Evolutionary conservation across 2,329 filamentous ascomycete genomes (phyloP), one percentile per base, ranked within the genome.

Genomic region (Diplodia intermedia): DNA sequence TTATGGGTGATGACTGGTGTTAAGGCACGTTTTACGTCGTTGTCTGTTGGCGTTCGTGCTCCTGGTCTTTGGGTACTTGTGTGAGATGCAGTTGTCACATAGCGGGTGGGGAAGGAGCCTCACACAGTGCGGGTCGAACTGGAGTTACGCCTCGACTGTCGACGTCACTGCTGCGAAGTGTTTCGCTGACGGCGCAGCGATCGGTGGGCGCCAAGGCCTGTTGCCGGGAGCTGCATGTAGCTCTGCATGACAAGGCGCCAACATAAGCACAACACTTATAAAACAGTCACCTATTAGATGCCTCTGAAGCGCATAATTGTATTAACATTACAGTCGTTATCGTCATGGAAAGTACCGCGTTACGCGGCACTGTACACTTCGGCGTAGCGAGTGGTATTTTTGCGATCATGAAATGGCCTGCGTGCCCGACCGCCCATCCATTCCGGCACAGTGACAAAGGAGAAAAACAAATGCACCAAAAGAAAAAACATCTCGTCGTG

Each of bases 401-500:
- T 38, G n/a, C n/a, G 9, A 4, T 4, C 1, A 11, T 23, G 8
- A 20, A 11, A 23, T 15, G 12, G 18, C 31, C 14, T n/a, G 7
- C 29, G 29, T 12, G 9, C 56, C 14, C 12, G 18, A 20, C 9
- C 36, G 6, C 14, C 36, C 2, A n/a, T 15, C 36, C 55, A 31
- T 43, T 18, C 36, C 23, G 11, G n/a, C 12, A 12, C 18, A 23
- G 20, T 14, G 8, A 29, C 12, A n/a, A 11, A 12, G 7, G 15
- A 15, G 33, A 38, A 56, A 47, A 26, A n/a, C 50, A 15, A 49
- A 20, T n/a, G 31, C 31, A 31, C 31, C 31, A 31, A 40, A 26
- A 29, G 23, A 52, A 9, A 53, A 53, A 4, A 12, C 61, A n/a
- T 54, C 31, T 65, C 26, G 9, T 65, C 61, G 12, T 53, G 29